Base-by-base conservation (phyloP, 106 monocot species). In the Cymbidium sinense region DNA sequence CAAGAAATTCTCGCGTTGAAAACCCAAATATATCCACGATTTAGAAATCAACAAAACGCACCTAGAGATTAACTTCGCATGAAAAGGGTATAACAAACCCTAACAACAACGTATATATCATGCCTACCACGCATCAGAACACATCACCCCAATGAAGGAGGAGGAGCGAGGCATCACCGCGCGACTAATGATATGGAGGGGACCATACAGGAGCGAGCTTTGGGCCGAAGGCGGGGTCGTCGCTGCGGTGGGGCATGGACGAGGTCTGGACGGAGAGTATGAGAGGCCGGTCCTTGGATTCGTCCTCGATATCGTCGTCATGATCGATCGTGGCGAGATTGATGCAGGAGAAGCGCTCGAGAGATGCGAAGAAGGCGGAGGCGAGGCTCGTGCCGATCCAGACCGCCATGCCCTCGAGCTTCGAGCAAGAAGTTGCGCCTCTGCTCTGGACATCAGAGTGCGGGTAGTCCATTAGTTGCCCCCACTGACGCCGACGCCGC, bases 291-390 rank as follows among this genome's bases (percentile, higher is more conserved):
- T 72, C 71, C 19, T 39, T 72, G 21, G 36, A 4, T 34, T 39
- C 71, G 3, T 36, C 37, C 37, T 72, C 71, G 21, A 72, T 72
- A 31, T 72, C 71, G n/a, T 72, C 71, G 7, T 72, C 71, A 4
- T 34, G 35, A 39, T 72, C 71, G 37, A 34, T 72, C 35, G 71
- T 72, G 71, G 37, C 39, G 12, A 72, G 71, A 72, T 72, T 72
- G 39, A 72, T 72, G 71, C 71, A 72, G 37, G 71, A 72, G 39
- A 72, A 72, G n/a, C 71, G 71, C 71, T 72, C 71, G 7, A 72
- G 71, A 72, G 71, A 72, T 37, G 71, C 71, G 21, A 72, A 72
- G 71, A 72, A 72, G 1, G n/a, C 36, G 39, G 71, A 72, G 6
- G 71, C 34, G 21, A 72, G 71, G 71, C 71, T n/a, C 39, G 71